Conservation (phyloP, 2,329 filamentous ascomycete genomes). For the Monosporascus sp. region DNA sequence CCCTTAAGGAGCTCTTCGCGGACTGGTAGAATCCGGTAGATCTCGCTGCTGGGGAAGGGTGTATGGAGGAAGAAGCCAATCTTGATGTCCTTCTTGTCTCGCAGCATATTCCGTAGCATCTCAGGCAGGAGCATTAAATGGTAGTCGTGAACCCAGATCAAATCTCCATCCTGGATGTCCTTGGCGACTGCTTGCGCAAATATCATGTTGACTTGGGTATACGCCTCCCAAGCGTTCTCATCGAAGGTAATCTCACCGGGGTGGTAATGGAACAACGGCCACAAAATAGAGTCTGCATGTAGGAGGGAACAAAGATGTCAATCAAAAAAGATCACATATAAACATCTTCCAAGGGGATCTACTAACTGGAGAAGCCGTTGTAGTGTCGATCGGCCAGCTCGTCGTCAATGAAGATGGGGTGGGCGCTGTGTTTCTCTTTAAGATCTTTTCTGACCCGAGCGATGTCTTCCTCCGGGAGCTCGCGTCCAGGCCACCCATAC, state of each 20-base stretch:
- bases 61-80: constrained; percentile 98
- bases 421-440: constrained; percentile 81
- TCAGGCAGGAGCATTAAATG: constrained; percentile 95
- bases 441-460: constrained; percentile 69
- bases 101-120: constrained; percentile 90
- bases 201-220: constrained; percentile 85
- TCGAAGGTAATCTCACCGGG: constrained; percentile 98
- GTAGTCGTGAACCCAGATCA: constrained; percentile 98
- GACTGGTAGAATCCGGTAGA: constrained; percentile 92
- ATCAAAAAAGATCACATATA: constrained; percentile 2
- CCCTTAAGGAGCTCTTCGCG: constrained; percentile 83
- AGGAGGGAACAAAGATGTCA: constrained; percentile 5
- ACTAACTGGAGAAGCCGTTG: constrained; percentile 92
- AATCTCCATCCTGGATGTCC: constrained; percentile 86
- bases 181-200: constrained; percentile 85
- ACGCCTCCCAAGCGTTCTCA: constrained; percentile 88
- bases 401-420: constrained; percentile 90
- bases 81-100: constrained; percentile 79
- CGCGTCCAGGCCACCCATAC: constrained; percentile 96
- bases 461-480: constrained; percentile 82
- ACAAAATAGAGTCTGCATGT: constrained; percentile 80
- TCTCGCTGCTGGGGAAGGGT: constrained; percentile 93
- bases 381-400: constrained; percentile 93
- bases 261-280: constrained; percentile 98
- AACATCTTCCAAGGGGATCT: background rate